Conservation (phyloP, 2,329 filamentous ascomycete genomes). For the Colletotrichum lupini region DNA sequence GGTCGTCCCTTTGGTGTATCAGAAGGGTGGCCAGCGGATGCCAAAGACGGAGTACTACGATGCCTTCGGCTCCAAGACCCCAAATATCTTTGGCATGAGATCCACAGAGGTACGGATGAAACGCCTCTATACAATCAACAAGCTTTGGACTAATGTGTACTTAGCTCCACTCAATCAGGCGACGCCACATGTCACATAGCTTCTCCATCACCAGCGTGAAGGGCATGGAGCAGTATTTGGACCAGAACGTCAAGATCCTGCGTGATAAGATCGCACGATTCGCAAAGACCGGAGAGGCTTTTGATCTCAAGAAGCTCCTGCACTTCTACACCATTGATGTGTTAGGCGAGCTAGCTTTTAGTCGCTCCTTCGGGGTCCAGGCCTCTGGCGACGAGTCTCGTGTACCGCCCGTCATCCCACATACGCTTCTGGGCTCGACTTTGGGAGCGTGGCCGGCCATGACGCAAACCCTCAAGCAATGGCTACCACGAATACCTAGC, state of each 20-base stretch:
- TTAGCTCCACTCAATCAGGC: constrained; percentile 8
- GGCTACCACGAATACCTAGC: constrained; percentile 39
- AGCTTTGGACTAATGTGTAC: background rate
- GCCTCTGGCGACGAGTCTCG: constrained; percentile 40
- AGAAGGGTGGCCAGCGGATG: constrained; percentile 21
- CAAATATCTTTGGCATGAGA: constrained; percentile 22
- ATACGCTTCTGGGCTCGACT: constrained; percentile 44
- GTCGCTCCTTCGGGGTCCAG: constrained; percentile 45
- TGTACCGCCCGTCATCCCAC: constrained; percentile 46
- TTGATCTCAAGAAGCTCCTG: constrained; percentile 45
- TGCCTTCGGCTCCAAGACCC: constrained; percentile 13
- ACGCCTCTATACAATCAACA: background rate
- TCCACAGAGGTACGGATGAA: background rate
- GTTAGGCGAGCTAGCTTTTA: constrained; percentile 45
- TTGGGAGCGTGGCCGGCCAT: constrained; percentile 44
- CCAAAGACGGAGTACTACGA: constrained; percentile 27
- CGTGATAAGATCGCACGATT: constrained; percentile 37
- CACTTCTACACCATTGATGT: constrained; percentile 42
- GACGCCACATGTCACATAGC: constrained; percentile 22
- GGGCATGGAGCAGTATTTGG: constrained; percentile 48
- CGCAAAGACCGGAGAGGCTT: constrained; percentile 31
- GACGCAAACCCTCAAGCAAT: constrained; percentile 40
- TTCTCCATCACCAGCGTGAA: constrained; percentile 40
- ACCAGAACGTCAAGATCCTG: constrained; percentile 44
- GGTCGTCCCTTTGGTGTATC: constrained; percentile 19